Base-by-base conservation (phyloP, 768 basidiomycete species). In the Mrakia hoshinonis region DNA sequence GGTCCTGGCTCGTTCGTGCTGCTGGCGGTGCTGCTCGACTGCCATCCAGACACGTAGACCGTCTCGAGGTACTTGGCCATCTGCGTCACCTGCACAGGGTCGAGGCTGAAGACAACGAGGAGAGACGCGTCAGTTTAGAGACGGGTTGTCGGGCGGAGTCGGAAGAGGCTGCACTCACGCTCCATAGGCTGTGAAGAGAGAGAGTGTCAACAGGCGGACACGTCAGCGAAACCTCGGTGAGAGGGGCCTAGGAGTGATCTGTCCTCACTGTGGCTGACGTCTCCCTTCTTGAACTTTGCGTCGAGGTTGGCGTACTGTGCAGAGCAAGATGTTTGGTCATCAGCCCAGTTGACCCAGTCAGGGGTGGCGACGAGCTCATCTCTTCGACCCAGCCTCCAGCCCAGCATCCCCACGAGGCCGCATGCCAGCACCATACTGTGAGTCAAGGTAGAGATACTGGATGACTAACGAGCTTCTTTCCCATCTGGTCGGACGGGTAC, bases 41-140 rank as follows among this genome's bases (percentile, higher is more conserved):
- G 83, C 83, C 83, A 83, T 4, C 96, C 96, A 10, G 96, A 99
- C 69, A 99, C 91, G 78, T 99, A 99, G 76, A 99, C 90, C 3
- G 95, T 97, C 81, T 98, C 96, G 75, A 98, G 89, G 80, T 97
- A 91, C 79, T 83, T 83, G 31, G 95, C 94, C 96, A 99, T 99
- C 81, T 99, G 96, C 0, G 94, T 97, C 62, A 97, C 85, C 81
- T 99, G 96, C 7, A 99, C 92, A 0, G 94, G 91, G 79, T 99
- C 96, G 74, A 99, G 87, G 26, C 95, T 97, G 75, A n/a, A 22
- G 15, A 12, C 55, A 4, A 34, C 20, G 26, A 26, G 12, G 9
- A 61, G 70, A 63, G 60, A 38, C 15, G 43, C 58, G 31, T 70
- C 34, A 46, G 47, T 39, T 24, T 9, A 24, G 31, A n/a, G 4